These are phyloP conservation scores for Ballota nigra DNA, from an alignment of 257 asterid species.

Conservation along the genomic window DNA sequence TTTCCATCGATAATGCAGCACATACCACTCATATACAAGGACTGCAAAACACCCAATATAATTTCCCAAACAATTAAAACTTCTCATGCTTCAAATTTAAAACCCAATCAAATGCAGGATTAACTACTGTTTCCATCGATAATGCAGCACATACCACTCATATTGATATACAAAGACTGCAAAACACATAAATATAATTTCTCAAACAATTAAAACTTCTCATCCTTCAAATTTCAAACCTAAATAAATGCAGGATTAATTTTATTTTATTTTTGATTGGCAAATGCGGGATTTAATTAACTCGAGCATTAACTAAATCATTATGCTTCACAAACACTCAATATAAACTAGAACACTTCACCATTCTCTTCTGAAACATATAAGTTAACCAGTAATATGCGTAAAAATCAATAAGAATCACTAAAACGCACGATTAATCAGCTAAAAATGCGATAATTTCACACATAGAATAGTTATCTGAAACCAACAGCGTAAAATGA, in stretches of 20 bases:
- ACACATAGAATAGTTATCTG: not conserved
- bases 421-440: slow-evolving; percentile 1
- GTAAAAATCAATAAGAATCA: not conserved
- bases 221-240: not conserved
- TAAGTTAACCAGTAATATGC: not conserved
- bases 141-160: slow-evolving; percentile 46
- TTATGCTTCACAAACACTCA: not conserved
- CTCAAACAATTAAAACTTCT: not conserved
- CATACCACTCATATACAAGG: slow-evolving; percentile 37
- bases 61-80: not conserved
- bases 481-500: slow-evolving; percentile 7
- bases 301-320: slow-evolving; percentile 13
- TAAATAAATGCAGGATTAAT: slow-evolving; percentile 4
- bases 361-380: slow-evolving; percentile 3
- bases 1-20: slow-evolving; percentile 56
- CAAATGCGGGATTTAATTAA: too few species aligned
- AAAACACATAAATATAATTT: not conserved
- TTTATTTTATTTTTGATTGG: too few species aligned
- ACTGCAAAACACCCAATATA: slow-evolving; percentile 27
- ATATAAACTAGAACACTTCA: not conserved
- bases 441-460: not conserved
- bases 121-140: slow-evolving; percentile 48
- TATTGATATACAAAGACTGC: slow-evolving; percentile 37
- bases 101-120: not conserved
- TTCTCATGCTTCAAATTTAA: slow-evolving; percentile 8